Percentiles rank a stretch among this genome's conserved stretches.
Conservation (phyloP, 2,329 filamentous ascomycete species). For the Fusarium sambucinum region DNA sequence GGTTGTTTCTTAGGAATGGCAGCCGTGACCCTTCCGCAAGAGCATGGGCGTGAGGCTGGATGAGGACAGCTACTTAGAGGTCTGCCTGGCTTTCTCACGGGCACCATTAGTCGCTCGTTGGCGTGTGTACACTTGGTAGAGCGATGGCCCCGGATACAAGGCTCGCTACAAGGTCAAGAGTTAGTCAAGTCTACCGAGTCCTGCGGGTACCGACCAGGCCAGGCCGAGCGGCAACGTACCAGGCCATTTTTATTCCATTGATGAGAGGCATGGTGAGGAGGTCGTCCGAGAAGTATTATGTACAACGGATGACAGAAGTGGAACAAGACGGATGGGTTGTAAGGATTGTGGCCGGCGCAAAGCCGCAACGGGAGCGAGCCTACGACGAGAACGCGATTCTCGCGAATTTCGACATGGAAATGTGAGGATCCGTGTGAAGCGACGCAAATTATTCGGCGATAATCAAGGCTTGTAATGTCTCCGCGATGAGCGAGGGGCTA, state of each 20-base stretch:
- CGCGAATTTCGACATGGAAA: slow-evolving; percentile 37
- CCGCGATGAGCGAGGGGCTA: slow-evolving; percentile 27
- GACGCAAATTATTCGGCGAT: slow-evolving; percentile 20
- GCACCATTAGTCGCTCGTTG: slow-evolving; percentile 75
- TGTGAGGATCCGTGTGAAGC: slow-evolving; percentile 8
- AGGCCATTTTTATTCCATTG: slow-evolving; percentile 79
- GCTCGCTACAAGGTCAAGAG: slow-evolving; percentile 64
- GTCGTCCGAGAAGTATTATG: slow-evolving; percentile 21
- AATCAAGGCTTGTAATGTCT: slow-evolving; percentile 25
- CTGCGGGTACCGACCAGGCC: not conserved
- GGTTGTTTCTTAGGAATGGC: slow-evolving; percentile 70
- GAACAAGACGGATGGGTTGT: slow-evolving; percentile 19
- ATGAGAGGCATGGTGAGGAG: slow-evolving; percentile 71
- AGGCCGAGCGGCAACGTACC: slow-evolving; percentile 63
- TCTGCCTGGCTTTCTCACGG: slow-evolving; percentile 78
- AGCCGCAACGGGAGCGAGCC: slow-evolving; percentile 39
- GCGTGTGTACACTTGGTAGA: slow-evolving; percentile 80
- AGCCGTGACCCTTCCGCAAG: slow-evolving; percentile 72
- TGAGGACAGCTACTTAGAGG: slow-evolving; percentile 78
- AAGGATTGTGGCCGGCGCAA: slow-evolving; percentile 27
- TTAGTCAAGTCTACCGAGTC: slow-evolving; percentile 23
- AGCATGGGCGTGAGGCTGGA: slow-evolving; percentile 70
- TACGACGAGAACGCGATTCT: slow-evolving; percentile 17
- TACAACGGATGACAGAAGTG: slow-evolving; percentile 35
- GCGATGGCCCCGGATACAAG: slow-evolving; percentile 80